Percentiles rank a stretch among this genome's conserved stretches.
These are phyloP conservation scores for Fraxinus xanthoxyloides DNA, from an alignment of 305 asterid genomes.

Conservation along the genomic window DNA sequence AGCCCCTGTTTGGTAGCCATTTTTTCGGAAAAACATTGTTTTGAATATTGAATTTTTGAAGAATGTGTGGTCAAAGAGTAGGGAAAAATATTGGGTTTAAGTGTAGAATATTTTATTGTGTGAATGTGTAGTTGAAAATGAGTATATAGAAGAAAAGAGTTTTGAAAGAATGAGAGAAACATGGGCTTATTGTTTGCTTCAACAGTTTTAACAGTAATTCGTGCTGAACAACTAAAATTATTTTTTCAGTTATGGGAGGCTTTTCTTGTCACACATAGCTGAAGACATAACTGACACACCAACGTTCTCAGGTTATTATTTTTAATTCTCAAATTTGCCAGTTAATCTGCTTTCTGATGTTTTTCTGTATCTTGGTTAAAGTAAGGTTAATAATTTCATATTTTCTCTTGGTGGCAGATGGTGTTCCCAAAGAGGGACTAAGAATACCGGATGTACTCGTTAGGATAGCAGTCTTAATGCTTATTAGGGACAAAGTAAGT, in stretches of 20 bases:
- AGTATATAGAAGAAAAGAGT: background rate
- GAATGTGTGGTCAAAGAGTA: background rate
- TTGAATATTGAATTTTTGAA: background rate
- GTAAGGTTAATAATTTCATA: conserved; percentile 18
- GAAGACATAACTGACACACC: conserved; percentile 73
- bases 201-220: background rate
- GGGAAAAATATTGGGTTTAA: background rate
- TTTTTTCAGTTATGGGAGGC: conserved; percentile 71
- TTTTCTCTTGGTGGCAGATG: conserved; percentile 61
- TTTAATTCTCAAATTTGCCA: conserved; percentile 18
- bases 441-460: conserved; percentile 89
- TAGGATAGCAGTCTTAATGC: conserved; percentile 74
- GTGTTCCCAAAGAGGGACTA: conserved; percentile 98
- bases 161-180: background rate
- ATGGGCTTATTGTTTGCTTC: background rate
- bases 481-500: conserved; percentile 80
- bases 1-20: background rate
- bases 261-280: conserved; percentile 72
- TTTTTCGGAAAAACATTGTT: background rate
- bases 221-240: conserved; percentile 19
- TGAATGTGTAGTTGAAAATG: background rate
- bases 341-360: conserved; percentile 14
- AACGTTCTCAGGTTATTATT: conserved; percentile 74
- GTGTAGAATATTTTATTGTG: background rate
- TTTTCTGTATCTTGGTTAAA: conserved; percentile 3